phyloP scores from a whole-genome alignment of 306 rosid genomes.

The Hylodesmum podocarpum region DNA sequence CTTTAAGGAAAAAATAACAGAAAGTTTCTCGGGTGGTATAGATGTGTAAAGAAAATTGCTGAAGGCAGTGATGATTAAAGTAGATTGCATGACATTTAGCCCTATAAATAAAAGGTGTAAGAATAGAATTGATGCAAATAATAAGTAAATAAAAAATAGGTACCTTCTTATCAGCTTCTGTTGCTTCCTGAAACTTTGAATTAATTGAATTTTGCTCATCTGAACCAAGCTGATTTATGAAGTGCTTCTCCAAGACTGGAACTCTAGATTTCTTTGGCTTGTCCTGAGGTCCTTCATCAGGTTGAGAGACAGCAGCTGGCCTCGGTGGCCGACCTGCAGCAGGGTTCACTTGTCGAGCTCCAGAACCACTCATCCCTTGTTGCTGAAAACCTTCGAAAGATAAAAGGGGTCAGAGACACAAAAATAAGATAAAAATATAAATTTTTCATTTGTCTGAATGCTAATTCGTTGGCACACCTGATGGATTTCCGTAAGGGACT shows the following conservation, averaged over 20 bases:
- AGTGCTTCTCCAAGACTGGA: constrained; percentile 85
- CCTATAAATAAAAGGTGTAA: not conserved
- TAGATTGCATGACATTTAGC: not conserved
- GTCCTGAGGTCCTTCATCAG: constrained; percentile 62
- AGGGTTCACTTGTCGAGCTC: constrained; percentile 45
- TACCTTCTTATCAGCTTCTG: constrained; percentile 90
- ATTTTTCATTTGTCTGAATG: constrained; percentile 4
- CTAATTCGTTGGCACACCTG: constrained; percentile 51
- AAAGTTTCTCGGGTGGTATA: not conserved
- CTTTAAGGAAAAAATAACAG: not conserved
- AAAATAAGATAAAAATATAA: constrained; percentile 13
- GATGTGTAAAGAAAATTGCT: not conserved
- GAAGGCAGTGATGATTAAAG: not conserved
- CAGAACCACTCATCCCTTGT: constrained; percentile 60
- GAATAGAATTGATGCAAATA: constrained; percentile 1
- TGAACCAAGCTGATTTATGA: constrained; percentile 78
- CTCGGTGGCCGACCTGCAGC: constrained; percentile 66
- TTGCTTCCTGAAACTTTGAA: constrained; percentile 76
- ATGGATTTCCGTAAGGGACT: constrained; percentile 68
- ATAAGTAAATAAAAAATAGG: constrained; percentile 21
- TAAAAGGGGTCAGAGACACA: constrained; percentile 28
- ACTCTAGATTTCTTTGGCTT: constrained; percentile 63
- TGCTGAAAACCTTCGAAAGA: constrained; percentile 61
- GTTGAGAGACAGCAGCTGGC: constrained; percentile 52
- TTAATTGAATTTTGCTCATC: constrained; percentile 80